Conservation (phyloP, 2,329 filamentous ascomycete species). For the Anthostomella pinea region DNA sequence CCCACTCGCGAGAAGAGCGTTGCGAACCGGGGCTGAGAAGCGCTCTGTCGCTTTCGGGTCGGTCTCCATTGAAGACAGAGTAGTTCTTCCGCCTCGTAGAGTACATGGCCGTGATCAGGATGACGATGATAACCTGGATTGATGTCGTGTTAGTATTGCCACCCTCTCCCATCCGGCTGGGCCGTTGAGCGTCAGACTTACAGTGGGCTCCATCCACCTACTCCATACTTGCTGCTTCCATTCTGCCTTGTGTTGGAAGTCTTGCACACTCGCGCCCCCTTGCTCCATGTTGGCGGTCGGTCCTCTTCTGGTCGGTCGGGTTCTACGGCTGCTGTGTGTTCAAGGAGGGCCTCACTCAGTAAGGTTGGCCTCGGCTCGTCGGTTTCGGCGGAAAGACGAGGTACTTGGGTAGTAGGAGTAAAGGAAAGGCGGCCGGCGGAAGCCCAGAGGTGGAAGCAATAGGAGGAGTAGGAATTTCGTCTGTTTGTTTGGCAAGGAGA, state of each 20-base stretch:
- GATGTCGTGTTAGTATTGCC: slow-evolving; percentile 1
- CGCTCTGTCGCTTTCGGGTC: slow-evolving; percentile 17
- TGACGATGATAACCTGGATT: slow-evolving; percentile 34
- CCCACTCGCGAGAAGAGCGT: slow-evolving; percentile 16
- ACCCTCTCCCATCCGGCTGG: too few species aligned
- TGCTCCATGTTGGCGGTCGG: too few species aligned
- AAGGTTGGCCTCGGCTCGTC: too few species aligned
- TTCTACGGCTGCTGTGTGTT: too few species aligned
- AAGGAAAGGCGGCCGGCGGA: too few species aligned
- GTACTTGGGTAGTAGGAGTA: too few species aligned
- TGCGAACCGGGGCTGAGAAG: slow-evolving; percentile 19
- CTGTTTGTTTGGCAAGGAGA: too few species aligned
- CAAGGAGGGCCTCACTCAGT: too few species aligned
- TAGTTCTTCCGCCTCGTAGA: slow-evolving; percentile 36
- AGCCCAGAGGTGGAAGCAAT: too few species aligned
- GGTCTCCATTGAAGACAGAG: slow-evolving; percentile 27
- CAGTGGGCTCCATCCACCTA: slow-evolving; percentile 21
- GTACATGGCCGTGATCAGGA: slow-evolving; percentile 37
- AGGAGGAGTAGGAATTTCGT: too few species aligned
- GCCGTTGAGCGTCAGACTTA: slow-evolving; percentile 8
- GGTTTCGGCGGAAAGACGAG: too few species aligned
- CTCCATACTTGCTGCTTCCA: slow-evolving; percentile 25
- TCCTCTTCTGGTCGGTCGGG: too few species aligned
- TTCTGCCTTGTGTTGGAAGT: slow-evolving; percentile 14
- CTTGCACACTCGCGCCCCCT: background rate